Evolutionary conservation across 495 filamentous ascomycete species (phyloP), one percentile per base, ranked within the genome.

Genomic region (Penicillium paxilli): DNA sequence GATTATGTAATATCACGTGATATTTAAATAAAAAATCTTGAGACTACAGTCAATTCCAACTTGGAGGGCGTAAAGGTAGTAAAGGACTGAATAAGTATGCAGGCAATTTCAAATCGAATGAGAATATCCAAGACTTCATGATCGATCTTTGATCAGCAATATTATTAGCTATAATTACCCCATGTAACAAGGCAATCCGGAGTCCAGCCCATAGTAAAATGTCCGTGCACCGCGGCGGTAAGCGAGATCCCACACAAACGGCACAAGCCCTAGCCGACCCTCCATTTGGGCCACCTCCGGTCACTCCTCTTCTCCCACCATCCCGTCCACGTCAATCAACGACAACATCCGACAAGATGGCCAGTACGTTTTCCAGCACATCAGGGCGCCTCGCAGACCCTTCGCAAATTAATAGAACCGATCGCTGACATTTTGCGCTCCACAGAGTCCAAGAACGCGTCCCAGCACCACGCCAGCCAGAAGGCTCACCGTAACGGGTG

Each of bases 401-500:
- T 21, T 23, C 40, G 17, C 16, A 11, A 44, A 47, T n/a, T 28
- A 56, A 54, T 53, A 53, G 32, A 38, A 48, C 26, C 54, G 44
- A 57, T 62, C 54, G 51, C 62, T 71, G 59, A 68, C 71, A 56
- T 53, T 54, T 57, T 63, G 63, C 54, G 56, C 59, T 64, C 42
- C 48, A 51, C 70, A 95, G 91, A 97, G 85, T 96, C 92, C 55
- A 97, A 97, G 90, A 97, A 97, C 85, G 92, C 91, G 76, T 96
- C 92, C 61, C 92, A 97, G 85, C 92, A 96, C 82, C 96, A 98
- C 79, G 87, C 90, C 83, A 84, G 80, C 73, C 88, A 90, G 82
- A 98, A 98, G 87, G 89, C 89, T 77, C 92, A 96, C 87, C 84
- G 84, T 73, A 97, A 97, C 83, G 94, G 92, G 94, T 98, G 87